phyloP scores from a whole-genome alignment of 1,284 basidiomycete genomes.

The Ceraceosorus guamensis region DNA sequence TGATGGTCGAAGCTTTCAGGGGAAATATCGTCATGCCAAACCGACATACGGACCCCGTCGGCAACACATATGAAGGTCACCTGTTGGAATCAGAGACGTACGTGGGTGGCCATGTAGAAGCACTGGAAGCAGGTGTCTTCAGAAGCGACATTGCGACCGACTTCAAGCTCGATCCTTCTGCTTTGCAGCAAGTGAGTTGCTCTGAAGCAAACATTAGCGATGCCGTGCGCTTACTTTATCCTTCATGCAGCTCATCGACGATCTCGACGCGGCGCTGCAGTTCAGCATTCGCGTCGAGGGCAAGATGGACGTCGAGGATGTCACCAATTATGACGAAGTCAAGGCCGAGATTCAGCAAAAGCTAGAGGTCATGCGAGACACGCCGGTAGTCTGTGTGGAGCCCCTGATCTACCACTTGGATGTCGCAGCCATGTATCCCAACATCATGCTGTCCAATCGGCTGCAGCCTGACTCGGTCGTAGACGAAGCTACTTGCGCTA shows the following conservation, averaged over 20 bases:
- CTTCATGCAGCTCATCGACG: slow-evolving; percentile 69
- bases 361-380: slow-evolving; percentile 84
- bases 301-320: slow-evolving; percentile 67
- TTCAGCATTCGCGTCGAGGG: slow-evolving; percentile 89
- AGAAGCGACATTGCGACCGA: slow-evolving; percentile 89
- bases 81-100: slow-evolving; percentile 94
- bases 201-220: not conserved
- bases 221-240: not conserved
- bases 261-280: slow-evolving; percentile 80
- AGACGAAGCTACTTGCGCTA: slow-evolving; percentile 90
- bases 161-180: slow-evolving; percentile 86
- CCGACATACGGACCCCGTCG: slow-evolving; percentile 83
- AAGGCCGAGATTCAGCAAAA: slow-evolving; percentile 69
- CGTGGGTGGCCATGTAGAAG: slow-evolving; percentile 97
- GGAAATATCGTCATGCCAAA: slow-evolving; percentile 96
- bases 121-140: slow-evolving; percentile 95
- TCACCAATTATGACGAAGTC: slow-evolving; percentile 94
- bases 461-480: slow-evolving; percentile 97
- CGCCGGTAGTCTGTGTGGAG: slow-evolving; percentile 76
- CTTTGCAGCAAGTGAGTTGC: slow-evolving; percentile 69
- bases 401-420: slow-evolving; percentile 98
- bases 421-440: slow-evolving; percentile 99
- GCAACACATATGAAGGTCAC: slow-evolving; percentile 92
- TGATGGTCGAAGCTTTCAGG: slow-evolving; percentile 93
- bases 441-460: slow-evolving; percentile 99